Evolutionary conservation across 306 rosid species (phyloP), one percentile per base, ranked within the genome.

Genomic region (Cicer pinnatifidum): DNA sequence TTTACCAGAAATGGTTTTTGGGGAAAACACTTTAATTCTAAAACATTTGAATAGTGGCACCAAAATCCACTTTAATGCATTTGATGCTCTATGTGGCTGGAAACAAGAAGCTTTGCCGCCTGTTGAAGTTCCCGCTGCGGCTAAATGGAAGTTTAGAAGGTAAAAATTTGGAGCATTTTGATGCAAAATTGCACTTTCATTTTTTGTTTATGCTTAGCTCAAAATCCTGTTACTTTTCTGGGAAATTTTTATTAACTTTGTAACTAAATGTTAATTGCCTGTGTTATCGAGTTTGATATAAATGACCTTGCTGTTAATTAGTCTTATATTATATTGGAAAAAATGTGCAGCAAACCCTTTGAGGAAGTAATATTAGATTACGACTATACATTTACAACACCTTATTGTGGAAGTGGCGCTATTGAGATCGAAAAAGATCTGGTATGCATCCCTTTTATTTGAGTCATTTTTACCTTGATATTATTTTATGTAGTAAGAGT

Each of bases 101-200:
- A 94, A 94, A 80, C 75, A 88, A 87, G 99, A 94, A 77, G 97
- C 95, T 9, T 83, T 91, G 87, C 99, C 96, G 0, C 96, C 99
- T 0, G 97, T 94, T 75, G 96, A 94, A 71, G 99, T 94, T 75
- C 99, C 97, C 11, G 99, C 99, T 1, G 99, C 99, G 8, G 99
- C 95, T 44, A 57, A 94, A 76, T 94, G 99, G 99, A 94, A 94
- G 80, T 94, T 94, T 78, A 82, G 99, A 78, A 72, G 93, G 99
- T 87, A 4, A 73, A 63, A 64, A 57, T 65, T 66, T 33, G 64
- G 48, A 46, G 10, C 9, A 5, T 64, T 71, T 50, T 39, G 71
- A 51, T 78, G 19, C 35, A 63, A n/a, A 53, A n/a, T 20, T 59
- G 10, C 10, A 51, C 44, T 66, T 50, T 39, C 19, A 19, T 69